Base-by-base conservation (phyloP, 2,329 filamentous ascomycete species). In the Fusarium bactridioides region DNA sequence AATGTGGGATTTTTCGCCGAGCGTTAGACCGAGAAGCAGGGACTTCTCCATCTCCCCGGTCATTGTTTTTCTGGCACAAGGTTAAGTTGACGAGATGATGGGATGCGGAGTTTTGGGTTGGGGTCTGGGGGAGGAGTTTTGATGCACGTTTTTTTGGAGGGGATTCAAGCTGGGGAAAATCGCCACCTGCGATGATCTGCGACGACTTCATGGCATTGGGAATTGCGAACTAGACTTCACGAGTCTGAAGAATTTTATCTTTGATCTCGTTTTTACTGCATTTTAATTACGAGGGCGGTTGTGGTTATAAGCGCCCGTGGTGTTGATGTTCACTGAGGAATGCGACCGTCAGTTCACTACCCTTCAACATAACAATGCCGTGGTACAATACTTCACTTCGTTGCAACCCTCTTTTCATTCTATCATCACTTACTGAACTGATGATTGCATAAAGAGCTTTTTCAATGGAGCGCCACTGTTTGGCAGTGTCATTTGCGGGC, bases 81-180 rank as follows among this genome's bases (percentile, higher is more conserved):
- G 35, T 51, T 57, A 58, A 23, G 21, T 57, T 69, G 48, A 40
- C 56, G 65, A 68, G 48, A 60, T 21, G 45, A 35, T 27, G 56
- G 33, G 38, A 62, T 40, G 56, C 21, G 61, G 61, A 69, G 41
- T 18, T 27, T 51, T 23, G 64, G 62, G 64, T 51, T 23, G 64
- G 62, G 64, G 66, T 68, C 64, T 43, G 65, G 65, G 65, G 65
- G 58, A 55, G 50, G 19, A 37, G 23, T 37, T 38, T 27, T 43
- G 41, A 31, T 27, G 27, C 43, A 66, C 25, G 43, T 50, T 35
- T 25, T 47, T 31, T 43, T 21, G 7, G 27, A 35, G 33, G 35
- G 47, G 41, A 37, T 57, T 48, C 35, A 43, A 63, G 58, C 44
- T 69, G 66, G 55, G 65, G 65, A 67, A 67, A 67, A 18, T 55